A percentile compares a stretch with the other conserved stretches of the same genome.
These are phyloP conservation scores for Besnoitia besnoiti DNA, from an alignment of 169 alveolate species.

Conservation along the genomic window DNA sequence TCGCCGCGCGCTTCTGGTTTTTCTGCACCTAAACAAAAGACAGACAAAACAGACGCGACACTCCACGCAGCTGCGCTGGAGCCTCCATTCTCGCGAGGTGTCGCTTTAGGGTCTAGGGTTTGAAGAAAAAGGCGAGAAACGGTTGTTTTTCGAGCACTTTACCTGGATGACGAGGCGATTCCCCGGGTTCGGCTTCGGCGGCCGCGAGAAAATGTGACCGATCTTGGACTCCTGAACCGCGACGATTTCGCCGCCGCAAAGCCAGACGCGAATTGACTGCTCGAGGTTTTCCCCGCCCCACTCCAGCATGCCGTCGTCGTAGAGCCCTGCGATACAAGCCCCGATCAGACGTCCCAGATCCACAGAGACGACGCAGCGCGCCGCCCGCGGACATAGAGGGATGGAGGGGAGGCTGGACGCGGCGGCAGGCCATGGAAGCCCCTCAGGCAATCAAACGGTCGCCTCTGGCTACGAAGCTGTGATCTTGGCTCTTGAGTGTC, in stretches of 20 bases:
- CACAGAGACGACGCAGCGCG: not conserved
- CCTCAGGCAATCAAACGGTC: no score
- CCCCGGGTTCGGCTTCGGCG: conserved; percentile 25
- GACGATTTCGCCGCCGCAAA: conserved; percentile 77
- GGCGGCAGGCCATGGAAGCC: no score
- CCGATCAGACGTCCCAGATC: not conserved
- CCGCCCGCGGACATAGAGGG: no score
- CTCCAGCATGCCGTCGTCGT: conserved; percentile 73
- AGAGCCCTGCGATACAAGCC: conserved; percentile 58
- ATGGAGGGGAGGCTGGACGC: no score
- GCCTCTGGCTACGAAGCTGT: no score
- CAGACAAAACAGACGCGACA: not conserved
- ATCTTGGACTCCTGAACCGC: conserved; percentile 68
- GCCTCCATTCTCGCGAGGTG: not conserved
- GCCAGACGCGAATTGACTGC: conserved; percentile 76
- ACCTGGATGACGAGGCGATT: conserved; percentile 22
- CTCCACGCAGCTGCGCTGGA: not conserved
- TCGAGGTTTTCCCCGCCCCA: conserved; percentile 84
- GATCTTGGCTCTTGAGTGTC: no score
- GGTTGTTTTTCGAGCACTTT: not conserved
- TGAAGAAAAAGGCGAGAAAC: not conserved
- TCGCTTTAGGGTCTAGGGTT: not conserved
- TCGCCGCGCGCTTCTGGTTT: conserved; percentile 70
- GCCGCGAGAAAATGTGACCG: conserved; percentile 70
- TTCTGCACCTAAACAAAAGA: conserved; percentile 55